These are phyloP conservation scores for Boletus barrowsii DNA, from an alignment of 768 basidiomycete genomes.

Conservation along the genomic window DNA sequence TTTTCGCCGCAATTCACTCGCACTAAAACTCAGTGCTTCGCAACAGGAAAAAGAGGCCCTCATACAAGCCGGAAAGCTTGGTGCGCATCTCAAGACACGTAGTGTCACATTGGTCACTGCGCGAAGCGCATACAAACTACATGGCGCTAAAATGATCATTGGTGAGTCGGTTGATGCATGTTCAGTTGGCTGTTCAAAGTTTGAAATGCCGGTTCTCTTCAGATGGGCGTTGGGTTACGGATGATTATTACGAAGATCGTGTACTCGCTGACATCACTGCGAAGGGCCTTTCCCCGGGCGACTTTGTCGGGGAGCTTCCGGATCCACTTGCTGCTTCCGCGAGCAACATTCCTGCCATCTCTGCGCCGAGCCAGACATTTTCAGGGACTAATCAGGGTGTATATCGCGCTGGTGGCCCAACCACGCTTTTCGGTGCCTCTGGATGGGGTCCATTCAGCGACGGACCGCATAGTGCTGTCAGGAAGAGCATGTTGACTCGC, in stretches of 20 bases:
- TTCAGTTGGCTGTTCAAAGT: neutral
- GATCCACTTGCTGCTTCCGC: slow-evolving; percentile 59
- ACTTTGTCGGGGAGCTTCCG: slow-evolving; percentile 78
- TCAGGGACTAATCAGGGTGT: slow-evolving; percentile 60
- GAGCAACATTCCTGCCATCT: slow-evolving; percentile 39
- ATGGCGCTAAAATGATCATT: slow-evolving; percentile 87
- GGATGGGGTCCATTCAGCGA: slow-evolving; percentile 90
- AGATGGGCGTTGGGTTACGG: slow-evolving; percentile 92
- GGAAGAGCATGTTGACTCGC: slow-evolving; percentile 73
- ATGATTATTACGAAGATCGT: slow-evolving; percentile 95
- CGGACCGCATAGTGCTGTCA: slow-evolving; percentile 79
- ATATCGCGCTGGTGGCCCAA: slow-evolving; percentile 89
- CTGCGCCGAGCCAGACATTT: slow-evolving; percentile 25
- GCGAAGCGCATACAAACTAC: slow-evolving; percentile 89
- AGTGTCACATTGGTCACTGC: slow-evolving; percentile 94
- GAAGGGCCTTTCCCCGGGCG: slow-evolving; percentile 80
- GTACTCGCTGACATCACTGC: slow-evolving; percentile 70
- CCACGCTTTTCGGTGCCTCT: slow-evolving; percentile 82
- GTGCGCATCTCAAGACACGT: slow-evolving; percentile 82
- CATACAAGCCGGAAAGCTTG: slow-evolving; percentile 84
- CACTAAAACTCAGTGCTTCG: slow-evolving; percentile 87
- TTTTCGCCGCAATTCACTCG: slow-evolving; percentile 86
- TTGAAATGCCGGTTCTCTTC: neutral
- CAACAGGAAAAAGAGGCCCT: slow-evolving; percentile 91
- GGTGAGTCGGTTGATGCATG: slow-evolving; percentile 45